These are phyloP conservation scores for Trypanosoma brucei DNA, from an alignment of 208 protist species.

Conservation along the genomic window DNA sequence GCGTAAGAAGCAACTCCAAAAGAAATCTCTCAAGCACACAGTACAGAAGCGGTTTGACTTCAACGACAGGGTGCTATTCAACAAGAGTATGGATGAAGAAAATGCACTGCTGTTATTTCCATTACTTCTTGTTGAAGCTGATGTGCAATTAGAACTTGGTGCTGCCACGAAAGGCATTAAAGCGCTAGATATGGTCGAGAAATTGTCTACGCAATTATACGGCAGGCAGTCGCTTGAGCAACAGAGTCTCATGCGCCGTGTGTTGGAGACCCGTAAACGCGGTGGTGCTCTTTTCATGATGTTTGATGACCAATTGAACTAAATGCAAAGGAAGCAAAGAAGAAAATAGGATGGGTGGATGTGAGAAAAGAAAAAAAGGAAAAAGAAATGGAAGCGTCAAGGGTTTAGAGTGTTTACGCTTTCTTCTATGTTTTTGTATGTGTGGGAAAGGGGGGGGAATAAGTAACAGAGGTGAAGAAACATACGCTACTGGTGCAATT, in stretches of 20 bases:
- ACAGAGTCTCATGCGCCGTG: slow-evolving; percentile 18
- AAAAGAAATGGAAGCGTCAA: too few species aligned
- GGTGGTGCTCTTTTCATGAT: slow-evolving; percentile 27
- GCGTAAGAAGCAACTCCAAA: slow-evolving; percentile 15
- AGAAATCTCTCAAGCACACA: slow-evolving; percentile 9
- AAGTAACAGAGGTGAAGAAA: too few species aligned
- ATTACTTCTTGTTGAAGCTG: slow-evolving; percentile 18
- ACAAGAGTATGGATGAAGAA: slow-evolving; percentile 23
- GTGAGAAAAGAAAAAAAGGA: too few species aligned
- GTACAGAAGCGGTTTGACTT: slow-evolving; percentile 17
- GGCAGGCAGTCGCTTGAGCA: slow-evolving; percentile 19
- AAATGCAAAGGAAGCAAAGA: slow-evolving; percentile 4
- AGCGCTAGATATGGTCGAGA: slow-evolving; percentile 19
- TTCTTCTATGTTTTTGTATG: too few species aligned
- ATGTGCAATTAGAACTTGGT: slow-evolving; percentile 24
- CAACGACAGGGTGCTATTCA: slow-evolving; percentile 15
- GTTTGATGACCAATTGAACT: slow-evolving; percentile 22
- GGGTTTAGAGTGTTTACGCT: too few species aligned
- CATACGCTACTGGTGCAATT: too few species aligned
- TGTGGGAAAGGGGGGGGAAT: too few species aligned
- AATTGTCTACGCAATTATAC: slow-evolving; percentile 20
- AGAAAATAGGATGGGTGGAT: neutral
- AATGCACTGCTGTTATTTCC: slow-evolving; percentile 25
- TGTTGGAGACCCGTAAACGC: slow-evolving; percentile 19
- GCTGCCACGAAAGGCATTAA: slow-evolving; percentile 26